Evolutionary conservation across 768 basidiomycete genomes (phyloP).

Genomic region (Russula griseocarnosa): DNA sequence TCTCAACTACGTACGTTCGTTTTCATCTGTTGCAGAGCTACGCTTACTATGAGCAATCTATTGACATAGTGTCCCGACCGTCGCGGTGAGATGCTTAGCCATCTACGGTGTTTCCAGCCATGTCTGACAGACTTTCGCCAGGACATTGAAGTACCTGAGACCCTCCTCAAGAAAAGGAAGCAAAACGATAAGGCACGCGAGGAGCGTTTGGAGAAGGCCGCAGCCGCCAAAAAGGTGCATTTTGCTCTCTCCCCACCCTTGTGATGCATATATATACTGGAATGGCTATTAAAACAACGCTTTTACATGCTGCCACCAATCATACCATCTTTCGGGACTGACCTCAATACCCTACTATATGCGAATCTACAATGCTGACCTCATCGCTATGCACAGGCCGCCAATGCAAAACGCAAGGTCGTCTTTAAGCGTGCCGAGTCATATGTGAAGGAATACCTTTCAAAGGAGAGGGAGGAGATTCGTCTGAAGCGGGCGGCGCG

Average conservation of each 20-base stretch:
- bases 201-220: constrained; percentile 81
- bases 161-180: constrained; percentile 99
- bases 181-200: constrained; percentile 95
- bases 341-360: constrained; percentile 33
- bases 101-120: constrained; percentile 1
- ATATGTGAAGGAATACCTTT: constrained; percentile 94
- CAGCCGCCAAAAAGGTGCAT: constrained; percentile 85
- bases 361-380: constrained; percentile 23
- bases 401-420: constrained; percentile 89
- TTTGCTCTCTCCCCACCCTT: constrained; percentile 29
- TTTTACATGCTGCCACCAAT: constrained; percentile 74
- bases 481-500: constrained; percentile 91
- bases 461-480: constrained; percentile 94
- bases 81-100: constrained; percentile 11
- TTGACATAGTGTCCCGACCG: not conserved
- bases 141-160: constrained; percentile 98
- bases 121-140: constrained; percentile 33
- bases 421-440: constrained; percentile 99
- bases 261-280: constrained; percentile 84
- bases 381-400: constrained; percentile 49
- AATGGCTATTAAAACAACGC: constrained; percentile 66
- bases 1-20: constrained; percentile 49
- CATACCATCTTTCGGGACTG: constrained; percentile 96
- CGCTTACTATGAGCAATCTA: not conserved
- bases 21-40: constrained; percentile 2